These are phyloP conservation scores for Gossypium davidsonii DNA, from an alignment of 441 rosid genomes.

Conservation along the genomic window DNA sequence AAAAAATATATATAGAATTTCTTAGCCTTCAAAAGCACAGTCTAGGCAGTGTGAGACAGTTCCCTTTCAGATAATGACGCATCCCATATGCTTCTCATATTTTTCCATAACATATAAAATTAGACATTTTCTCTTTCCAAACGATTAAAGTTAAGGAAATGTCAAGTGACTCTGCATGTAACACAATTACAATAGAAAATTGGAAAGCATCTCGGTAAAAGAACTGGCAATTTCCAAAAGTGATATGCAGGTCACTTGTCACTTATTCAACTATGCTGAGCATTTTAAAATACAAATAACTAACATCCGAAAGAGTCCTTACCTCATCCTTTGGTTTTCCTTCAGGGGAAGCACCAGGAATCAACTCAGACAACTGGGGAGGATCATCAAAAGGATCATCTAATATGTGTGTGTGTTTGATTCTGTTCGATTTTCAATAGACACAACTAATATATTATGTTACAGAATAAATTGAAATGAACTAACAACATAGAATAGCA, in stretches of 20 bases:
- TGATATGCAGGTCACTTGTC: neutral
- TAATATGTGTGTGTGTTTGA: constrained; percentile 67
- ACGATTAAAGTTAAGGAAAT: neutral
- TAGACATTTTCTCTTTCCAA: neutral
- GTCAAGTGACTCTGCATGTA: neutral
- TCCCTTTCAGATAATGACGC: constrained; percentile 1
- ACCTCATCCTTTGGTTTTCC: constrained; percentile 97
- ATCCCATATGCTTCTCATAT: neutral
- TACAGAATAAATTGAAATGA: constrained; percentile 5
- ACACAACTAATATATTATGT: neutral
- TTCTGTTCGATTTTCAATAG: constrained; percentile 35
- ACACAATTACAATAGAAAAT: neutral
- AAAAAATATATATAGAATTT: neutral
- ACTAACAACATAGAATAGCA: neutral
- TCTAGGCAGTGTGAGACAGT: neutral
- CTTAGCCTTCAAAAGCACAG: neutral
- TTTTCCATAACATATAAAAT: neutral
- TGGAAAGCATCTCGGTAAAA: neutral
- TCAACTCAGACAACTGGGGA: constrained; percentile 57
- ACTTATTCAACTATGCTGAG: neutral
- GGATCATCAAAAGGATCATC: constrained; percentile 97
- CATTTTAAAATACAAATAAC: neutral
- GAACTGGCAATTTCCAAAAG: neutral
- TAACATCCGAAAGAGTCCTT: constrained; percentile 5
- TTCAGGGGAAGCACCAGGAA: constrained; percentile 87